Base-by-base conservation (phyloP, 768 basidiomycete genomes). In the Favolaschia claudopus region DNA sequence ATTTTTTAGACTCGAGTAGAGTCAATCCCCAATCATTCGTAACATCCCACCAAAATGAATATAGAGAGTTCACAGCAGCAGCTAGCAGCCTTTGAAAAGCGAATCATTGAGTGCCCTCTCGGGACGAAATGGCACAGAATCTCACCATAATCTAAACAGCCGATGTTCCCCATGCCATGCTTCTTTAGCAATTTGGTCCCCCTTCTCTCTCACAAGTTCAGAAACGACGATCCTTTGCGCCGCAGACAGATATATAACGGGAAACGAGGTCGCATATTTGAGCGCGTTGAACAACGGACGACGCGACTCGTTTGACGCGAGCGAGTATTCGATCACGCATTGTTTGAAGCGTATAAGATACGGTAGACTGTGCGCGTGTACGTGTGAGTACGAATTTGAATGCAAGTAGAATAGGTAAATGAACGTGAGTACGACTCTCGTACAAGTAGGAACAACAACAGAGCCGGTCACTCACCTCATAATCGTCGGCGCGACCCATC, bases 31-130 rank as follows among this genome's bases (percentile, higher is more conserved):
- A 99, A 71, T 99, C 97, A 72, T 96, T 93, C 44, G 93, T 95
- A 38, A 99, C 84, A 74, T 99, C 97, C 97, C 97, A 99, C 93
- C 95, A 99, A 73, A 96, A 99, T 3, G 95, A 96, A 74, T 94
- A 99, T 28, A 92, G 72, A 4, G 96, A 96, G 74, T 99, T 99
- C 67, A 96, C 72, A 32, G 85, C 82, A 22, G 93, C 95, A 10
- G 89, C 85, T 40, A 97, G 73, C 15, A 98, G 73, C 95, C 95
- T 96, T 55, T 20, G 37, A 28, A 28, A 61, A 65, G n/a, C n/a
- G n/a, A n/a, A n/a, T n/a, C 48, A 44, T 42, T 31, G 32, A 55
- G 33, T 27, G 60, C 15, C 20, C 29, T 14, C 46, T 37, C n/a
- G 19, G 36, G 31, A 14, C 32, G 37, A 17, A 58, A 24, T 42